These are phyloP conservation scores for Chrysoporthe puriensis DNA, from an alignment of 2,329 filamentous ascomycete species.

Conservation along the genomic window DNA sequence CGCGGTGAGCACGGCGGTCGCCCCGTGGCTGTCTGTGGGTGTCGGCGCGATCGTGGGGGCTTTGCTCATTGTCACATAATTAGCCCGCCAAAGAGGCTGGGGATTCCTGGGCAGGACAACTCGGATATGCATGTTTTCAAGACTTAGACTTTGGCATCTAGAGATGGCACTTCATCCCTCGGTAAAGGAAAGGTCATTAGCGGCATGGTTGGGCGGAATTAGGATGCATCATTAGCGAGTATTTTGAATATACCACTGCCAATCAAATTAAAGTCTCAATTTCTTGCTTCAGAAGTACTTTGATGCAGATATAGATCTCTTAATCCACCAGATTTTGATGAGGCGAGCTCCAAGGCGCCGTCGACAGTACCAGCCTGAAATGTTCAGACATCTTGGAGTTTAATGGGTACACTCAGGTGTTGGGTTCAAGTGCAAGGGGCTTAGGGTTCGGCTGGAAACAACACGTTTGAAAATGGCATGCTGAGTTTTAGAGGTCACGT, in stretches of 20 bases:
- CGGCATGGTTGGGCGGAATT: neutral
- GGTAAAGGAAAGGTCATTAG: neutral
- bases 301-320: too few relatives aligned
- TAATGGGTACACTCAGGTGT: too few relatives aligned
- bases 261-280: neutral
- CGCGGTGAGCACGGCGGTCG: neutral
- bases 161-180: neutral
- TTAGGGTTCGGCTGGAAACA: too few relatives aligned
- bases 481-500: too few relatives aligned
- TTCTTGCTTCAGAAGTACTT: neutral
- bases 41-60: neutral
- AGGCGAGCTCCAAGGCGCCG: too few relatives aligned
- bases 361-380: too few relatives aligned
- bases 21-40: constrained; percentile 2
- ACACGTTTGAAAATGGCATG: too few relatives aligned
- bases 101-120: neutral
- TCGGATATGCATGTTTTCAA: too few relatives aligned
- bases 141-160: neutral
- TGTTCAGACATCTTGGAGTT: too few relatives aligned
- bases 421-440: too few relatives aligned
- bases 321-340: too few relatives aligned
- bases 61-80: neutral
- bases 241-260: neutral
- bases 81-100: neutral
- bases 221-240: constrained; percentile 1